Evolutionary conservation across 176 grass and related monocot species (phyloP).

Genomic region (Eragrostis curvula): DNA sequence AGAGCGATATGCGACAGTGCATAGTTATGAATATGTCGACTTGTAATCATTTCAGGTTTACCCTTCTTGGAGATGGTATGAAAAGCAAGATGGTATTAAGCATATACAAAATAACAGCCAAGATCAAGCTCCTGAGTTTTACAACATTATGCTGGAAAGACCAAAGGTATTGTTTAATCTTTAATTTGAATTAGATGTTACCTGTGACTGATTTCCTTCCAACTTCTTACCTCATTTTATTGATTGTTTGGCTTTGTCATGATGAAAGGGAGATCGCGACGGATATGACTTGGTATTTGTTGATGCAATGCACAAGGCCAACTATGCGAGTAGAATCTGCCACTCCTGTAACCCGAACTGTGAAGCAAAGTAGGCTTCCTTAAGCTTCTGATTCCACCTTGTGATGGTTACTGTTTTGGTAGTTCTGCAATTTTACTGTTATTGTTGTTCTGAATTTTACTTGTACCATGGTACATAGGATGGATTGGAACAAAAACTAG

Average conservation of each 20-base stretch:
- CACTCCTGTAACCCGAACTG: slow-evolving; percentile 97
- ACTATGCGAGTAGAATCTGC: slow-evolving; percentile 98
- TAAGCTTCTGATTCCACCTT: slow-evolving; percentile 26
- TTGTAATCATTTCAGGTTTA: slow-evolving; percentile 75
- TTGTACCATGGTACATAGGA: neutral
- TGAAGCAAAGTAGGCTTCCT: slow-evolving; percentile 88
- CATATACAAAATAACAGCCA: slow-evolving; percentile 93
- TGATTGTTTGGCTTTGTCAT: slow-evolving; percentile 48
- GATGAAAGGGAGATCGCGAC: slow-evolving; percentile 86
- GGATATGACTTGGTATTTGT: slow-evolving; percentile 98
- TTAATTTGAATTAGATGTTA: slow-evolving; percentile 32
- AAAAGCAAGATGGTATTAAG: slow-evolving; percentile 96
- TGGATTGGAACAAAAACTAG: neutral
- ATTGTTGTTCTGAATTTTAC: slow-evolving; percentile 41
- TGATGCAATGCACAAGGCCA: slow-evolving; percentile 99
- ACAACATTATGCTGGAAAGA: slow-evolving; percentile 98
- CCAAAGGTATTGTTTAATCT: slow-evolving; percentile 70
- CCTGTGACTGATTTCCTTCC: slow-evolving; percentile 1
- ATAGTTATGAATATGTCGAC: slow-evolving; percentile 26
- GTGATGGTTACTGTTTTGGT: slow-evolving; percentile 31
- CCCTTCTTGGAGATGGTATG: slow-evolving; percentile 99
- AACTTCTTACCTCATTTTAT: slow-evolving; percentile 19
- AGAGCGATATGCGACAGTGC: neutral
- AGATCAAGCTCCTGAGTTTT: slow-evolving; percentile 97
- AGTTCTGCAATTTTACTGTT: slow-evolving; percentile 17